Evolutionary conservation across 495 filamentous ascomycete genomes (phyloP).

Genomic region (Hypoxylon intermedium): DNA sequence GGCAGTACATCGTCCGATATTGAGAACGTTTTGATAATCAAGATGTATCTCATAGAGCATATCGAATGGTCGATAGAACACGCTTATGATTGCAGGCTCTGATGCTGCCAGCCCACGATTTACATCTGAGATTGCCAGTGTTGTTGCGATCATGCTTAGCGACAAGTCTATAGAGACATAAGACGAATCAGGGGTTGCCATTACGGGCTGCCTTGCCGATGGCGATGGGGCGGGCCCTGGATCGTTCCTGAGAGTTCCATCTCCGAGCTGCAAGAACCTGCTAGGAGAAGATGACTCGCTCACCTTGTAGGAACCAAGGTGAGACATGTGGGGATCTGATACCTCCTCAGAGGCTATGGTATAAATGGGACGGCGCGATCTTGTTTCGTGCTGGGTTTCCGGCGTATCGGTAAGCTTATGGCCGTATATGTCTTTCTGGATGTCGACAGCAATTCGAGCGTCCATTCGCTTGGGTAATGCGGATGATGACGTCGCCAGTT

Average conservation of each 20-base stretch:
- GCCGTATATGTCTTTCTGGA: constrained; percentile 7
- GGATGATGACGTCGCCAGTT: constrained; percentile 2
- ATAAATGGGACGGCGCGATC: constrained; percentile 12
- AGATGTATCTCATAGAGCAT: background rate
- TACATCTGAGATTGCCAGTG: constrained; percentile 6
- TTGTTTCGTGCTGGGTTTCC: constrained; percentile 18
- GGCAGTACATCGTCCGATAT: background rate
- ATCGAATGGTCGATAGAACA: background rate
- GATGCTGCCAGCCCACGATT: constrained; percentile 1
- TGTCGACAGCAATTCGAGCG: background rate
- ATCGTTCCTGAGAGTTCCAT: constrained; percentile 11
- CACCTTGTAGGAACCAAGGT: constrained; percentile 19
- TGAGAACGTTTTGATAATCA: background rate
- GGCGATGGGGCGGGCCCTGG: background rate
- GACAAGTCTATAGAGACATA: background rate
- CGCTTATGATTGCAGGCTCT: background rate
- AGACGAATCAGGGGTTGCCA: background rate
- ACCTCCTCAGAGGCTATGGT: constrained; percentile 11
- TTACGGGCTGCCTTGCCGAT: background rate
- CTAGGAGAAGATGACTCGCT: constrained; percentile 14
- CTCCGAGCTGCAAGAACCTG: background rate
- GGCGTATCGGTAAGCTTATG: constrained; percentile 33
- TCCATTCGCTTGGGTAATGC: background rate
- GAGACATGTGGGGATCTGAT: constrained; percentile 23
- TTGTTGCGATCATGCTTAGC: background rate